Base-by-base conservation (phyloP, 257 asterid species). In the Solanum paucissectum region DNA sequence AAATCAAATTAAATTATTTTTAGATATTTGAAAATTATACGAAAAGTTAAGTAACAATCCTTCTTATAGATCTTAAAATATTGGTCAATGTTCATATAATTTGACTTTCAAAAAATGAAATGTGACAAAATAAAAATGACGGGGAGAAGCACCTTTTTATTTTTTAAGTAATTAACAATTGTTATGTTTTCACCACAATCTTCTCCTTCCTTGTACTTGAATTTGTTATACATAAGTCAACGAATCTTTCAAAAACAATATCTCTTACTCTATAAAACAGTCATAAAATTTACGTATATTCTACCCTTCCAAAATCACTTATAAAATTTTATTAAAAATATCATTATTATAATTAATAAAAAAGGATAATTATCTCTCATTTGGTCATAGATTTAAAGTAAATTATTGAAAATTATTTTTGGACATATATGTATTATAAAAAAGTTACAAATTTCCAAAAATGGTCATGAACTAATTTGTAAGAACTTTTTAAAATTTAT, bases 271-370 rank as follows among this genome's bases (percentile, higher is more conserved):
- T 2, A 62, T 1, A 4, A 62, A 25, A n/a, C 9, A 23, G 7
- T 62, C 13, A 62, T 4, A n/a, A 23, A 4, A 62, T 62, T 9
- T 9, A 9, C 5, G 1, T 62, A 4, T 1, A 62, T 9, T 23
- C 13, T 23, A 62, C 0, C 1, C 12, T 62, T 10, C 1, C 3
- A 23, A 23, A 62, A 4, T 23, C 0, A 60, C 13, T 21, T 60
- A 21, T 21, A 3, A 60, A 21, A 60, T 9, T 60, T 60, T 60
- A 60, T 3, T 23, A 2, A 23, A 60, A 9, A 60, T 9, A 21
- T 60, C 2, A 0, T 60, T 21, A 21, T 60, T 4, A 2, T 21
- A 58, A 58, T 0, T 13, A 13, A 12, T 3, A 4, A 12, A 46
- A 46, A 46, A 46, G 18, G 55, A 1, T 46, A 1, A 12, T 13